Evolutionary conservation across 2,329 filamentous ascomycete species (phyloP).

Genomic region (Stachybotrys echinatus): DNA sequence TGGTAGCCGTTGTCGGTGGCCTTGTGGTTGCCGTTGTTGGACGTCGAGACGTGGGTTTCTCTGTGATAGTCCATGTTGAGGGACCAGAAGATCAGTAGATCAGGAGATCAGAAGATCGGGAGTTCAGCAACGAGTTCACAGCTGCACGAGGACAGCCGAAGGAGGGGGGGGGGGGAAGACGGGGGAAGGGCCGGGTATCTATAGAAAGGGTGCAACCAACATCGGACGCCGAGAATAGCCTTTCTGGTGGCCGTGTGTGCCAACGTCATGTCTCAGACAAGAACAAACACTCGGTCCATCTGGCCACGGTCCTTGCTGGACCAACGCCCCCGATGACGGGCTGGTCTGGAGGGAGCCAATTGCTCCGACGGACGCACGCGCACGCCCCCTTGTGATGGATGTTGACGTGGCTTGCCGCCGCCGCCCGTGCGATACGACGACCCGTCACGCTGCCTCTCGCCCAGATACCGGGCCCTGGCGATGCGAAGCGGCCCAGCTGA

Average conservation of each 20-base stretch:
- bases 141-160: no score
- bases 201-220: not conserved
- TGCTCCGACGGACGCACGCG: no score
- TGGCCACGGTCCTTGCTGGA: no score
- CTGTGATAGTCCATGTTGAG: not conserved
- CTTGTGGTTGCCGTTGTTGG: constrained; percentile 16
- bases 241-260: not conserved
- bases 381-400: no score
- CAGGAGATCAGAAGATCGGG: not conserved
- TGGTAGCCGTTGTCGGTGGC: constrained; percentile 6
- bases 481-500: not conserved
- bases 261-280: not conserved
- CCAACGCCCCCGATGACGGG: no score
- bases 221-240: not conserved
- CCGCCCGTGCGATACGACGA: no score
- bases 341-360: no score
- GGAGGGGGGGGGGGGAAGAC: no score
- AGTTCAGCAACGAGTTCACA: no score
- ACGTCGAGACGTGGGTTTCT: constrained; percentile 6
- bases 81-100: not conserved
- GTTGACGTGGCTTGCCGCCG: no score
- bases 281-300: not conserved
- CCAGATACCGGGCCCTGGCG: no score
- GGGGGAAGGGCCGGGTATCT: not conserved
- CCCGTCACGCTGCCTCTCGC: no score